Percentiles rank a stretch among this genome's conserved stretches.
phyloP scores from a whole-genome alignment of 2,329 filamentous ascomycete species.

The Microsporum ferrugineum region DNA sequence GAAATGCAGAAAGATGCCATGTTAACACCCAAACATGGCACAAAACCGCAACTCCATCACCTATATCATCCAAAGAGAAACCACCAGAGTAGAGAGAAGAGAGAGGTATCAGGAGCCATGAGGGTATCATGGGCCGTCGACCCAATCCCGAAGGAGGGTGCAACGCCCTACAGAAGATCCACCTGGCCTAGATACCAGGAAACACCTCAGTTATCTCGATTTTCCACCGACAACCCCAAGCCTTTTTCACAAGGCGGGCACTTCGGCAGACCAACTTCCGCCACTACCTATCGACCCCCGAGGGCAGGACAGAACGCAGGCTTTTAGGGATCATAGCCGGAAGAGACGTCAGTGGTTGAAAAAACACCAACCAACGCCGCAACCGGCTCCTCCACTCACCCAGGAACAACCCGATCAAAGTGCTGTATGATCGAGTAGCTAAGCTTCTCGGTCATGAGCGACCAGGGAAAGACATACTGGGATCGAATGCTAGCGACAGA shows the following conservation, averaged over 20 bases:
- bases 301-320: not conserved
- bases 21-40: not conserved
- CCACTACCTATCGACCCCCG: not conserved
- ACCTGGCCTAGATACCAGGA: not conserved
- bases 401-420: constrained; percentile 12
- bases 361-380: not conserved
- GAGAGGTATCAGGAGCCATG: not conserved
- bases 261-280: not conserved
- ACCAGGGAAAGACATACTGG: constrained; percentile 5
- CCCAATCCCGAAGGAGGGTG: constrained; percentile 8
- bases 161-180: not conserved
- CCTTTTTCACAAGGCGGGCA: not conserved
- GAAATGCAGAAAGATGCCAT: not conserved
- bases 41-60: not conserved
- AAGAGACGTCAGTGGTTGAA: not conserved
- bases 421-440: constrained; percentile 11
- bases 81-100: not conserved
- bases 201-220: not conserved
- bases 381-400: constrained; percentile 7
- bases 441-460: constrained; percentile 8
- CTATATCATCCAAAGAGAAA: not conserved
- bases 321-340: not conserved
- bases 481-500: constrained; percentile 3
- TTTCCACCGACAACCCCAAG: not conserved
- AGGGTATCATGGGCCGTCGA: not conserved